Conservation (phyloP, 176 grass and related monocot genomes). For the Calamus simplicifolius region DNA sequence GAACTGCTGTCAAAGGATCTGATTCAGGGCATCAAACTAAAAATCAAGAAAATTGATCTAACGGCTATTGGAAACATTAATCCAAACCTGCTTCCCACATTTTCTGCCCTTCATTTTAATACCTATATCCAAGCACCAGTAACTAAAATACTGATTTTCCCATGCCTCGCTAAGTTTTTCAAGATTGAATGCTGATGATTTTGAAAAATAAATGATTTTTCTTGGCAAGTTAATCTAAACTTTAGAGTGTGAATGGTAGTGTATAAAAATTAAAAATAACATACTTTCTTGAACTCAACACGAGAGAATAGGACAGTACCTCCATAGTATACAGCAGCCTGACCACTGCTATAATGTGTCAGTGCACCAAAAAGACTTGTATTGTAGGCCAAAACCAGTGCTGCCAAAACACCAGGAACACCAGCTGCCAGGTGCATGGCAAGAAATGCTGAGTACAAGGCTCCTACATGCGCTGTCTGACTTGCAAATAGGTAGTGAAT, state of each 20-base stretch:
- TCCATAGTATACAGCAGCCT: slow-evolving; percentile 88
- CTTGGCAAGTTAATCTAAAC: no score
- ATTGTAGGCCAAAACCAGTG: slow-evolving; percentile 67
- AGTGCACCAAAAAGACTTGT: slow-evolving; percentile 75
- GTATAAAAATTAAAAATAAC: background rate
- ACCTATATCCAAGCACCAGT: no score
- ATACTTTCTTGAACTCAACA: background rate
- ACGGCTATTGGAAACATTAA: no score
- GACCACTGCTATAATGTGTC: slow-evolving; percentile 82
- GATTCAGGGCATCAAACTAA: no score
- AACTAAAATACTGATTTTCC: no score
- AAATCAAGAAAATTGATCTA: no score
- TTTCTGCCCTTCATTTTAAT: no score
- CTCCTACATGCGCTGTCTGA: slow-evolving; percentile 78
- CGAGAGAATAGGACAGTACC: slow-evolving; percentile 34
- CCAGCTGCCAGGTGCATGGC: slow-evolving; percentile 75
- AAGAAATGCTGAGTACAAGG: slow-evolving; percentile 72
- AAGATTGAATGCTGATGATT: no score
- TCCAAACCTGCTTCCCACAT: no score
- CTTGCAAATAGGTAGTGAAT: slow-evolving; percentile 93
- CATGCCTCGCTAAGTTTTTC: no score
- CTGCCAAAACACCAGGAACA: slow-evolving; percentile 54
- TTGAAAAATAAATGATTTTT: no score
- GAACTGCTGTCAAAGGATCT: no score
- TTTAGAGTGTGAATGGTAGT: background rate